Conservation (phyloP, 2,329 filamentous ascomycete species). For the Tolypocladium tropicale region DNA sequence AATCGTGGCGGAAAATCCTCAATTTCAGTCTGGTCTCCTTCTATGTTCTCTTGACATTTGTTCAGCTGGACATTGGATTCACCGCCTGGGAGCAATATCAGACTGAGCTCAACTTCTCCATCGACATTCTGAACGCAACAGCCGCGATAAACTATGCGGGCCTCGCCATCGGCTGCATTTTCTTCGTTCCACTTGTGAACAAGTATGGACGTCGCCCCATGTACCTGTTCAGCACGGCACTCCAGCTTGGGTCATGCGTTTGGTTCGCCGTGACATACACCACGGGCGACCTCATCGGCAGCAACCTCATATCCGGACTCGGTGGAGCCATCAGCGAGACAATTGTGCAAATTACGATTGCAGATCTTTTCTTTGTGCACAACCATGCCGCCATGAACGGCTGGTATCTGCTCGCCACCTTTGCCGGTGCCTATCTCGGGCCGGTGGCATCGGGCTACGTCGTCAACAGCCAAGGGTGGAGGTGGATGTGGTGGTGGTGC, state of each 20-base stretch:
- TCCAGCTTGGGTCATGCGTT: slow-evolving; percentile 7
- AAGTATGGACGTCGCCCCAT: slow-evolving; percentile 22
- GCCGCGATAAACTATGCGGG: slow-evolving; percentile 19
- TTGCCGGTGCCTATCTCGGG: slow-evolving; percentile 13
- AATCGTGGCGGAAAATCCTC: slow-evolving; percentile 5
- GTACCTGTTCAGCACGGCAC: slow-evolving; percentile 13
- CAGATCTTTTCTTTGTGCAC: slow-evolving; percentile 21
- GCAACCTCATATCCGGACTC: slow-evolving; percentile 16
- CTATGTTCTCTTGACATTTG: slow-evolving; percentile 56
- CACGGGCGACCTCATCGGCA: slow-evolving; percentile 7
- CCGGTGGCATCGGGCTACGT: slow-evolving; percentile 10
- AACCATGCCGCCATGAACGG: slow-evolving; percentile 17
- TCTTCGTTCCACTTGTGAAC: slow-evolving; percentile 22
- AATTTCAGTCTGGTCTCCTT: slow-evolving; percentile 43
- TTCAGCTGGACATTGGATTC: slow-evolving; percentile 39
- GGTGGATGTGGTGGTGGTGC: slow-evolving; percentile 16
- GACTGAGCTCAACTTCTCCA: slow-evolving; percentile 15
- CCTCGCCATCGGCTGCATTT: slow-evolving; percentile 20
- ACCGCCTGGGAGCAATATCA: slow-evolving; percentile 2
- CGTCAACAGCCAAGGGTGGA: slow-evolving; percentile 13
- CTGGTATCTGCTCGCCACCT: slow-evolving; percentile 16
- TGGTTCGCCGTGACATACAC: slow-evolving; percentile 9
- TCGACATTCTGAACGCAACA: slow-evolving; percentile 13
- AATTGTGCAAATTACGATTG: slow-evolving; percentile 25
- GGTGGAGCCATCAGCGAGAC: slow-evolving; percentile 27